Percentiles rank a stretch among this genome's conserved stretches.
Conservation (phyloP, 2,329 filamentous ascomycete genomes). For the Sporothrix mexicana region DNA sequence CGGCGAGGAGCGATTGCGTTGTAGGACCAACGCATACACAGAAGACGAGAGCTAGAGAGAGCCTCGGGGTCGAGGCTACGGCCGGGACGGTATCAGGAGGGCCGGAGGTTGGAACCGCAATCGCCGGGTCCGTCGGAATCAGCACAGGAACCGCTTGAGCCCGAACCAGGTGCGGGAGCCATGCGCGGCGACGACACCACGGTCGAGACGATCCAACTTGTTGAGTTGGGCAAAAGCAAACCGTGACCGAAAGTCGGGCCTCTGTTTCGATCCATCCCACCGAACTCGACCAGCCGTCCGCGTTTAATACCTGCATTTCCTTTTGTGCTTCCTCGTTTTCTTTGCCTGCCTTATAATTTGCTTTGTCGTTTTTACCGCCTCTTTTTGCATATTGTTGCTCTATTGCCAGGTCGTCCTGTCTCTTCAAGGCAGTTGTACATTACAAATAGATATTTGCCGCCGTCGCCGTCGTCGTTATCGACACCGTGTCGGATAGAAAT, state of each 20-base stretch:
- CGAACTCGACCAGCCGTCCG: not conserved
- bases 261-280: not conserved
- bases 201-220: not conserved
- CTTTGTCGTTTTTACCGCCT: not conserved
- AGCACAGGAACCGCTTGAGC: too few species aligned
- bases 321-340: not conserved
- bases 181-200: not conserved
- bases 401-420: constrained; percentile 14
- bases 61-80: not conserved
- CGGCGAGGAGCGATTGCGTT: constrained; percentile 83
- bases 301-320: not conserved
- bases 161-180: too few species aligned
- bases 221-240: too few species aligned
- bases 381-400: not conserved
- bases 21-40: constrained; percentile 41
- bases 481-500: constrained; percentile 1
- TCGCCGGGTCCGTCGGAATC: too few species aligned
- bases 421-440: constrained; percentile 4
- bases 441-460: constrained; percentile 19
- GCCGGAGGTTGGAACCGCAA: not conserved
- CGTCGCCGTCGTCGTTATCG: not conserved
- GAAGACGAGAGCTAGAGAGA: constrained; percentile 30
- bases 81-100: not conserved
- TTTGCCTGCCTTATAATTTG: not conserved
- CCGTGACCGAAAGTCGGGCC: not conserved